Evolutionary conservation across 2,329 filamentous ascomycete species (phyloP), one percentile per base, ranked within the genome.

Genomic region (Chaetoscypha palmicola): DNA sequence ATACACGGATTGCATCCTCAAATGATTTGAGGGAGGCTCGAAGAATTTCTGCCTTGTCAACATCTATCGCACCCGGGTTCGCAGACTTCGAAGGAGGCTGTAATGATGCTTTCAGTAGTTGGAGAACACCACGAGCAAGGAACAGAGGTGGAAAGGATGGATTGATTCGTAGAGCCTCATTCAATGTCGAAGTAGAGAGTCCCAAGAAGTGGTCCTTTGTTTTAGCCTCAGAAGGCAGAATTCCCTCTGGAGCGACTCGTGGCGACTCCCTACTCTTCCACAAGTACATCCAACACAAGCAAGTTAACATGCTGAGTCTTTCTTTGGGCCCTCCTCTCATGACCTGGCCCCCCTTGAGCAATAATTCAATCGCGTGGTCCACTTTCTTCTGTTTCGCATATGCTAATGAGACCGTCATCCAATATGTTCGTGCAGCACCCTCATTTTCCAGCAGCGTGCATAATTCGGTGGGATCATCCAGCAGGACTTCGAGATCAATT

Each of bases 381-480:
- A 92, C 79, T 68, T 94, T 94, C 61, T 83, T 82, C 68, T 95
- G 88, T 69, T 97, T 98, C 31, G 92, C 91, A 62, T 98, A 98
- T 37, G 91, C 91, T 47, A 97, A 74, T 32, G 94, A 86, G 54
- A 97, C 92, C n/a, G 88, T 91, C 73, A 98, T 91, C 94, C 94
- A 98, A 56, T 94, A 94, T 41, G 83, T 87, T 58, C 91, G 89
- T 28, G 87, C 84, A 12, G 89, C 90, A 59, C 83, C 81, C 65
- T 98, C 94, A 60, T 92, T 94, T 68, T 98, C 91, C 51, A 98
- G 80, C 39, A 98, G 76, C 22, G 87, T 92, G 65, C 92, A 98
- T 4, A 98, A 76, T 68, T 98, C 92, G 36, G 86, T 95, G 16
- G 88, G 87, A 62, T 97, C 92, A 63, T 97, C 92, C 48, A 90